Base-by-base conservation (phyloP, 2,329 filamentous ascomycete genomes). In the Gyromitra esculenta region DNA sequence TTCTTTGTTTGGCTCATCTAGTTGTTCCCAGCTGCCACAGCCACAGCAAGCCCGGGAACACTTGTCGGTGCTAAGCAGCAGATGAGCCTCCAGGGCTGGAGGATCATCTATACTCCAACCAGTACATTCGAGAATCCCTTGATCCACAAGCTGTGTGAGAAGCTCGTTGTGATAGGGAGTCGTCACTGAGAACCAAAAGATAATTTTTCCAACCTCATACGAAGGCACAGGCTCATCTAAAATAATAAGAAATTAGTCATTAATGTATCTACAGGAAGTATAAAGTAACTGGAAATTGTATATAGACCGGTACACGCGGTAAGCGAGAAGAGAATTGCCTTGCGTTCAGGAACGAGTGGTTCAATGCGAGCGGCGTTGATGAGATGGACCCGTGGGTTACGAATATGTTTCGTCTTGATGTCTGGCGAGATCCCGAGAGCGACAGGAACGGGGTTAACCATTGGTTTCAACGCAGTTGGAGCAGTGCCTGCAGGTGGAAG, bases 361-460 rank as follows among this genome's bases (percentile, higher is more conserved):
- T 78, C 65, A 31, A 48, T 56, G 9, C 70, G 59, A n/a, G 65
- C 64, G 9, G 63, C 50, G 15, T 77, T 76, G 39, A 78, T 75
- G 21, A 74, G 56, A 54, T 69, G 65, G 13, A 77, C 69, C 39
- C 41, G 67, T 11, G 73, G 73, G 8, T 77, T 73, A 4, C 48
- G 52, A 13, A 68, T 60, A 18, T 54, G 62, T 65, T 54, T 62
- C 11, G 35, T 63, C 15, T 74, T 60, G 4, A 39, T 59, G 8
- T 78, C 76, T 9, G 74, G 45, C 2, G 62, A 67, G 13, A 78
- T 56, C 11, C 76, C 73, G 5, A 78, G 41, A 43, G 73, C 39
- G n/a, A 73, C 68, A 5, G 77, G 68, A 11, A 78, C 56, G 15
- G 69, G 77, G 31, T 70, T 70, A 37, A 77, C 74, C 37, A 77